Evolutionary conservation across 2,329 filamentous ascomycete genomes (phyloP), one percentile per base, ranked within the genome.

Genomic region (Aspergillus arachidicola): DNA sequence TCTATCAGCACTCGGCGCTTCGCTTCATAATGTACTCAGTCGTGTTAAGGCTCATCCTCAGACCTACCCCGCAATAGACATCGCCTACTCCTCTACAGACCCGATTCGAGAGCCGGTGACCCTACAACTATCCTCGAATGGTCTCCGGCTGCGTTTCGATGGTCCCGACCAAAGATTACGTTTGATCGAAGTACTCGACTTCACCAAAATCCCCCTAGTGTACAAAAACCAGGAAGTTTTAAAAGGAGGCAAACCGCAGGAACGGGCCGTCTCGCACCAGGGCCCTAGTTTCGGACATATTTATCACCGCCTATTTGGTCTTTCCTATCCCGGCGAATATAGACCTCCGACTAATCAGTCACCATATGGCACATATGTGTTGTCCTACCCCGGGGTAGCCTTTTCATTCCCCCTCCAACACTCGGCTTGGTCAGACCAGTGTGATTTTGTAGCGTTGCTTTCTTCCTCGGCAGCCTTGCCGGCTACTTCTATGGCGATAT

Each of bases 271-370:
- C 10, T 68, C 74, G 23, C 72, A 82, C 56, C 76, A 77, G 11
- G 92, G 92, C 0, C 94, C 93, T 5, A 90, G 87, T 19, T 97
- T 97, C 76, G 86, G 90, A 64, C 92, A 96, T 76, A 90, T 99
- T 68, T 99, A 98, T 76, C 93, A 96, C 72, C 89, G 92, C 59
- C 83, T 97, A n/a, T 89, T 99, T 66, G 95, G 95, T 0, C 94
- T 94, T 21, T 96, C 94, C 0, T 98, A 96, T 75, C 91, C 91
- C 1, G 95, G 95, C 66, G 95, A 99, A 81, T 99, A 94, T 73
- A 85, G 97, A 43, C 85, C 90, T 10, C 87, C 92, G 0, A 76
- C 79, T 7, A 73, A 81, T 1, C 82, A 81, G 3, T 83, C 84
- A 12, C 82, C 83, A 19, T 81, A 84, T 63, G 94, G 94, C 19